Evolutionary conservation across 2,329 filamentous ascomycete species (phyloP).

Genomic region (Plectosphaerella sp.): DNA sequence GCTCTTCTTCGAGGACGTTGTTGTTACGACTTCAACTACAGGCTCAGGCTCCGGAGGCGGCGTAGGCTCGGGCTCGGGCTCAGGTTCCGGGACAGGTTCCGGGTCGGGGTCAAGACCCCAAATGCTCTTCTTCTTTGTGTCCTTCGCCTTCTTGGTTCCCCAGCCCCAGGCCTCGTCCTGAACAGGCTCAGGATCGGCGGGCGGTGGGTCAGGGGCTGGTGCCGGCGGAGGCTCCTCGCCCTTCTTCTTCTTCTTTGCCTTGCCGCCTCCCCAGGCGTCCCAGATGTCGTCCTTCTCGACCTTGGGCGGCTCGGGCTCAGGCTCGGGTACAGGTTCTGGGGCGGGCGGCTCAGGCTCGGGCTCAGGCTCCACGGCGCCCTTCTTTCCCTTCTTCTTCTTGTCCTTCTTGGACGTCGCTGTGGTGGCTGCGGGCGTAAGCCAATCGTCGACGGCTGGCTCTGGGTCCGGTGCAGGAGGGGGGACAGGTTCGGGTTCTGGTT

Average conservation of each 20-base stretch:
- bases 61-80: constrained; percentile 14
- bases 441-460: constrained; percentile 10
- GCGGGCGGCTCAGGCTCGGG: background rate
- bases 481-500: constrained; percentile 10
- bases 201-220: constrained; percentile 18
- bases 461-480: constrained; percentile 2
- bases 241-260: constrained; percentile 19
- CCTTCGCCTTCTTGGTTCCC: constrained; percentile 18
- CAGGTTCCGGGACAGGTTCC: constrained; percentile 6
- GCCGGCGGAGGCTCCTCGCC: constrained; percentile 30
- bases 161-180: constrained; percentile 15
- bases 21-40: constrained; percentile 14
- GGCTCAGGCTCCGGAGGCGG: constrained; percentile 15
- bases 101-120: constrained; percentile 8
- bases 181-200: constrained; percentile 8
- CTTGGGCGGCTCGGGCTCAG: constrained; percentile 9
- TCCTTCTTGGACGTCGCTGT: background rate
- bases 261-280: constrained; percentile 15
- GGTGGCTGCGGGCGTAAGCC: constrained; percentile 7
- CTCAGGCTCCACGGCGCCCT: background rate
- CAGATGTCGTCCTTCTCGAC: constrained; percentile 17
- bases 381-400: constrained; percentile 4
- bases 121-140: constrained; percentile 25
- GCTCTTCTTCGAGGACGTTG: constrained; percentile 21
- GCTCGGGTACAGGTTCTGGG: constrained; percentile 1